Evolutionary conservation across 495 filamentous ascomycete species (phyloP).

Genomic region (Venustampulla echinocandica): DNA sequence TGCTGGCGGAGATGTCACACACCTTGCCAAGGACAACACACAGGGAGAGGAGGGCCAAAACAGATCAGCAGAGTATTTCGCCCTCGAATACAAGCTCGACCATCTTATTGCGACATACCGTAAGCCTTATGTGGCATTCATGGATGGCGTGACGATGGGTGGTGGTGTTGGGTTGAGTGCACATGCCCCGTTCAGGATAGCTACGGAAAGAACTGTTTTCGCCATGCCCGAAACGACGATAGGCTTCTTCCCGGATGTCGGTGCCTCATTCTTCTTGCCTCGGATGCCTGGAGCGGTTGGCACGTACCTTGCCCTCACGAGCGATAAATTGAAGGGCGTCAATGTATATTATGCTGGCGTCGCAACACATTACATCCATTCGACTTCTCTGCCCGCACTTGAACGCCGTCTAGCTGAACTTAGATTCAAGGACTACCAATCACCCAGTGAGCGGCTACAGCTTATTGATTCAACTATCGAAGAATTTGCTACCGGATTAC

Average conservation of each 20-base stretch:
- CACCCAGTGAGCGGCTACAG: constrained; percentile 48
- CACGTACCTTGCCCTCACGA: constrained; percentile 86
- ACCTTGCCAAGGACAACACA: constrained; percentile 64
- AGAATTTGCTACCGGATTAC: constrained; percentile 79
- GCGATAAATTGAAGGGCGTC: constrained; percentile 67
- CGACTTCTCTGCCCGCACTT: constrained; percentile 66
- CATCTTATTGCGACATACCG: constrained; percentile 90
- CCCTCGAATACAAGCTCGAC: constrained; percentile 85
- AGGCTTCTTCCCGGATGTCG: constrained; percentile 97
- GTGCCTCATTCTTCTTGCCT: constrained; percentile 89
- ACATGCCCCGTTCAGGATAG: constrained; percentile 92
- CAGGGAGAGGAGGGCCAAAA: constrained; percentile 55
- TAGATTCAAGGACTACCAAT: constrained; percentile 67
- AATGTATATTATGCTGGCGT: constrained; percentile 78
- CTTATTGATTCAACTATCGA: constrained; percentile 83
- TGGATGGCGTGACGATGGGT: constrained; percentile 98
- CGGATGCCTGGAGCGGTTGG: constrained; percentile 75
- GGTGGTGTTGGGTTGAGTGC: constrained; percentile 90
- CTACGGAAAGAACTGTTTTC: constrained; percentile 88
- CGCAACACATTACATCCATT: constrained; percentile 93
- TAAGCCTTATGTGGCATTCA: constrained; percentile 90
- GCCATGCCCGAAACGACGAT: constrained; percentile 98
- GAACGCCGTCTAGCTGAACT: constrained; percentile 83
- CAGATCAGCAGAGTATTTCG: constrained; percentile 76
- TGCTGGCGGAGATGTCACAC: constrained; percentile 82